A percentile compares a stretch with the other conserved stretches of the same genome.
phyloP scores from a whole-genome alignment of 1,139 yeast genomes.

The Candida mesenterica region DNA sequence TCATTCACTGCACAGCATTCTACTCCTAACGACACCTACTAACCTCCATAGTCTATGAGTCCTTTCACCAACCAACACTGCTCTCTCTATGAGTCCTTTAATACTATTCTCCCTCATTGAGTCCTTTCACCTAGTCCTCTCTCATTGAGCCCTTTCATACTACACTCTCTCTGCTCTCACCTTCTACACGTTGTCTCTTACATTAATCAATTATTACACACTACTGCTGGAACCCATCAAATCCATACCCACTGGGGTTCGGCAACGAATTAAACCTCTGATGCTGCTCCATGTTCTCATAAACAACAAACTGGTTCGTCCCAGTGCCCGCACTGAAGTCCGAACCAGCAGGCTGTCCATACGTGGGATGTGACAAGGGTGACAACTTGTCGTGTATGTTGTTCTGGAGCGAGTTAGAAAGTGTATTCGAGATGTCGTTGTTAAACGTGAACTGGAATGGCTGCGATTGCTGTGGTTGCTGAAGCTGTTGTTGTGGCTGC shows the following conservation, averaged over 20 bases:
- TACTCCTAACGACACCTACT: no score
- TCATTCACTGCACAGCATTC: no score
- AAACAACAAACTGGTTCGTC: conserved; percentile 12
- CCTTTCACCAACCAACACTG: no score
- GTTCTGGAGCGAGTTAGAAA: conserved; percentile 7
- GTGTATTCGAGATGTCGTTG: conserved; percentile 15
- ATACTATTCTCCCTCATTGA: no score
- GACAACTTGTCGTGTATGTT: conserved; percentile 26
- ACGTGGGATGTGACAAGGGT: conserved; percentile 25
- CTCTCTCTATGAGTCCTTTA: no score
- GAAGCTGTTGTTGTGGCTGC: conserved; percentile 7
- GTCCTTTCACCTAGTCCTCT: no score
- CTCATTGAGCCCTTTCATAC: no score
- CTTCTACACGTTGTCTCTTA: no score
- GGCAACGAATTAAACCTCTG: conserved; percentile 32
- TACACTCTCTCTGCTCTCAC: no score
- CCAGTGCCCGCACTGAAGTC: conserved; percentile 7
- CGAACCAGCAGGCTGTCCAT: background rate
- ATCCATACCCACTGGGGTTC: conserved; percentile 22
- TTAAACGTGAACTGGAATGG: conserved; percentile 23
- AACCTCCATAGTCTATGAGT: no score
- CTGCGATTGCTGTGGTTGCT: conserved; percentile 8
- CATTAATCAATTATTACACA: no score
- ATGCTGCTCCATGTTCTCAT: conserved; percentile 22
- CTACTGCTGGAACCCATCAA: conserved; percentile 12